Conservation (phyloP, 2,329 filamentous ascomycete genomes). For the Golovinomyces cichoracearum region DNA sequence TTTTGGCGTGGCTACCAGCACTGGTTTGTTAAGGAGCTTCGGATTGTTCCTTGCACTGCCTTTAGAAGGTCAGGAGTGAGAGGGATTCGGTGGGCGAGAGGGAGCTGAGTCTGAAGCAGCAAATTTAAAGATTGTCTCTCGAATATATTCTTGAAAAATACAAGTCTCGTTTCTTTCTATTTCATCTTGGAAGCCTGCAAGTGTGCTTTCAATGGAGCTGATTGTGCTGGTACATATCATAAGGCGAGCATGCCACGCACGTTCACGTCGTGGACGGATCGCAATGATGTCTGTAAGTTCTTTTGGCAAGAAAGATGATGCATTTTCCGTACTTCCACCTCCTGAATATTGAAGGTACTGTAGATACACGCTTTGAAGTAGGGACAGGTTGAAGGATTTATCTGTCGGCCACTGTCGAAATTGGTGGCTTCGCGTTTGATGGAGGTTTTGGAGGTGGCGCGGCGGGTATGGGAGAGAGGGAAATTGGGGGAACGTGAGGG, state of each 20-base stretch:
- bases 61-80: not conserved
- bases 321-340: not conserved
- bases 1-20: no score
- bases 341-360: not conserved
- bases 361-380: not conserved
- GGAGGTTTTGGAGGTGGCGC: no score
- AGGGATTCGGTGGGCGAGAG: not conserved
- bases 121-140: not conserved
- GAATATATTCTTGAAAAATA: not conserved
- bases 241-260: not conserved
- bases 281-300: not conserved
- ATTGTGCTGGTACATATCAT: not conserved
- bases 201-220: not conserved
- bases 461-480: no score
- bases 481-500: no score
- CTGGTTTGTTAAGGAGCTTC: no score
- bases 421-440: no score
- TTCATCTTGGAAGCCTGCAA: not conserved
- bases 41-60: no score
- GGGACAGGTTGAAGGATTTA: not conserved
- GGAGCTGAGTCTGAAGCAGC: not conserved
- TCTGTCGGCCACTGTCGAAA: no score
- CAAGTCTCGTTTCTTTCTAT: not conserved
- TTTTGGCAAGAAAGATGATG: not conserved
- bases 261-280: not conserved